phyloP scores from a whole-genome alignment of 345 rosid species.

The Bruguiera sexangula region DNA sequence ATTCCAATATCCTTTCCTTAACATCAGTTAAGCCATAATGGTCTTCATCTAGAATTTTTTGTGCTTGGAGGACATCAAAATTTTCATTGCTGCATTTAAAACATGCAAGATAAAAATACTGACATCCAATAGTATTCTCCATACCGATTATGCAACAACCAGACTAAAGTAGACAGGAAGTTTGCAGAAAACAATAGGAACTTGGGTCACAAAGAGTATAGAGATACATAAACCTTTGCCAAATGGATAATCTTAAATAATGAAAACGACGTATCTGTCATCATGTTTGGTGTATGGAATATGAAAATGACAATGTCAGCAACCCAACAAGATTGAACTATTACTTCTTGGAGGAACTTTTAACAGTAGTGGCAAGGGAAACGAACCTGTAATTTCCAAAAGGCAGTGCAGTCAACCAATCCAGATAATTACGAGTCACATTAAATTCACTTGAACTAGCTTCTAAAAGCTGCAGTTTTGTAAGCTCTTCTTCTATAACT shows the following conservation, averaged over 20 bases:
- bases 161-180: neutral
- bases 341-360: neutral
- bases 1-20: slow-evolving; percentile 96
- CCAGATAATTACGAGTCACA: slow-evolving; percentile 98
- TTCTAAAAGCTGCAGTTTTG: slow-evolving; percentile 94
- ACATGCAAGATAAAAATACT: neutral
- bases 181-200: too few species aligned
- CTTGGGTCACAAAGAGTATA: too few species aligned
- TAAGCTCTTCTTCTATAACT: slow-evolving; percentile 97
- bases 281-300: too few species aligned
- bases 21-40: slow-evolving; percentile 97
- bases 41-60: slow-evolving; percentile 91
- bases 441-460: slow-evolving; percentile 99
- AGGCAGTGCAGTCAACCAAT: slow-evolving; percentile 94
- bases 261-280: too few species aligned
- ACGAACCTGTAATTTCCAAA: slow-evolving; percentile 95
- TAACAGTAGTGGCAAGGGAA: neutral
- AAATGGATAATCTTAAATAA: too few species aligned
- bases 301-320: neutral
- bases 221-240: too few species aligned
- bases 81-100: slow-evolving; percentile 76
- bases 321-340: neutral
- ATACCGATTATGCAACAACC: neutral
- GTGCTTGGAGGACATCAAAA: slow-evolving; percentile 85
- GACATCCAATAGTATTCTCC: neutral